Evolutionary conservation across 176 grass and related monocot species (phyloP), one percentile per base, ranked within the genome.

Genomic region (Saccharum spontaneum): DNA sequence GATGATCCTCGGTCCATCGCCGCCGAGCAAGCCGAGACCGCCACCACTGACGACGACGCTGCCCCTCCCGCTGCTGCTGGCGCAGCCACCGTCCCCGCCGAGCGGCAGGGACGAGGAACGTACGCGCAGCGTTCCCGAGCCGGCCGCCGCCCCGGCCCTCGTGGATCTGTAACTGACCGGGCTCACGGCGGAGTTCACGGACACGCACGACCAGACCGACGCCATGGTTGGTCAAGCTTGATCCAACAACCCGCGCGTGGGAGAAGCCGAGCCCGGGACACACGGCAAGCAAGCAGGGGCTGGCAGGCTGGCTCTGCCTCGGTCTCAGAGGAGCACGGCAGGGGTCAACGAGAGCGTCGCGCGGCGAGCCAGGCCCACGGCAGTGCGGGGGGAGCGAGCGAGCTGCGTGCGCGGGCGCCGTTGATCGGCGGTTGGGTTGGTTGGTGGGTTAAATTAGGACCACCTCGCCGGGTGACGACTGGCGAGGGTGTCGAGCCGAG

Each of bases 141-240:
- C 26, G 82, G 15, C 71, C 43, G 39, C 78, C 70, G 82, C 69
- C 44, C 79, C 67, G 74, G 54, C 20, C 55, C 89, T 91, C 59
- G 84, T 24, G 78, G 86, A 83, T 71, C 79, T 90, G 79, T 85
- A 86, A 17, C 37, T 91, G 83, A 52, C 75, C 22, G 83, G 82
- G 73, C 34, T 57, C 79, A n/a, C 83, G 9, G 79, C 54, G 52
- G 79, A 45, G 55, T 83, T 90, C 36, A 45, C 67, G 67, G 73
- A 78, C 73, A 83, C 24, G 67, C 79, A 90, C 0, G 88, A 90
- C 63, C 79, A 67, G 67, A 86, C 67, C 20, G 73, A 46, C 84
- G 79, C 79, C 88, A 90, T 90, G 78, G 59, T 37, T 57, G 52
- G 62, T 65, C 62, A 71, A 71, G 69, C 38, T 43, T 48, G 45